A percentile compares a stretch with the other conserved stretches of the same genome.
Conservation (phyloP, 805 yeast genomes). For the Torulaspora delbrueckii region DNA sequence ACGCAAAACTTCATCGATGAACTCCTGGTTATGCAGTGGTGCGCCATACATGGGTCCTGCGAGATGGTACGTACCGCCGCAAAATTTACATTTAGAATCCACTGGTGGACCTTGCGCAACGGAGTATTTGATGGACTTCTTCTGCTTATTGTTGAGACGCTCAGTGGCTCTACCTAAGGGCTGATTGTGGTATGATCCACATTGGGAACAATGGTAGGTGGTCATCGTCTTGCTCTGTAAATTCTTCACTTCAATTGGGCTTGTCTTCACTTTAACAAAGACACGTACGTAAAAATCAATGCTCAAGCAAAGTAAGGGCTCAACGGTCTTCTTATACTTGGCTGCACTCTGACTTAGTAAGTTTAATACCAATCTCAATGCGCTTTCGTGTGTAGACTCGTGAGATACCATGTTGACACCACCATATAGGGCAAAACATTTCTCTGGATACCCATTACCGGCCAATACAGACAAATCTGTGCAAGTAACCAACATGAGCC, state of each 20-base stretch:
- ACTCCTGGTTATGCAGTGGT: constrained; percentile 61
- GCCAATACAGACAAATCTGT: constrained; percentile 95
- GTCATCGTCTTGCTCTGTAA: constrained; percentile 72
- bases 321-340: constrained; percentile 78
- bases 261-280: constrained; percentile 68
- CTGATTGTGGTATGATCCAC: constrained; percentile 69
- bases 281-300: constrained; percentile 91
- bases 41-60: constrained; percentile 99
- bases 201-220: constrained; percentile 80
- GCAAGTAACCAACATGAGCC: constrained; percentile 84
- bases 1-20: constrained; percentile 59
- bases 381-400: constrained; percentile 91
- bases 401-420: constrained; percentile 76
- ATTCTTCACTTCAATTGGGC: constrained; percentile 79
- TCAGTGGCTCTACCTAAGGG: constrained; percentile 60
- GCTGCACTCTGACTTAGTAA: constrained; percentile 81
- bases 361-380: constrained; percentile 75
- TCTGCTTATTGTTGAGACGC: constrained; percentile 38
- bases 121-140: constrained; percentile 47
- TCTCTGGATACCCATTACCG: constrained; percentile 94
- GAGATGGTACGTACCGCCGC: constrained; percentile 62
- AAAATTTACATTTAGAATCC: constrained; percentile 58
- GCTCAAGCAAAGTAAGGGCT: constrained; percentile 78
- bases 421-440: constrained; percentile 91
- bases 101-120: constrained; percentile 62